Percentiles rank a stretch among this genome's conserved stretches.
phyloP scores from a whole-genome alignment of 2,329 filamentous ascomycete species.

The Calonectria fujianensis region DNA sequence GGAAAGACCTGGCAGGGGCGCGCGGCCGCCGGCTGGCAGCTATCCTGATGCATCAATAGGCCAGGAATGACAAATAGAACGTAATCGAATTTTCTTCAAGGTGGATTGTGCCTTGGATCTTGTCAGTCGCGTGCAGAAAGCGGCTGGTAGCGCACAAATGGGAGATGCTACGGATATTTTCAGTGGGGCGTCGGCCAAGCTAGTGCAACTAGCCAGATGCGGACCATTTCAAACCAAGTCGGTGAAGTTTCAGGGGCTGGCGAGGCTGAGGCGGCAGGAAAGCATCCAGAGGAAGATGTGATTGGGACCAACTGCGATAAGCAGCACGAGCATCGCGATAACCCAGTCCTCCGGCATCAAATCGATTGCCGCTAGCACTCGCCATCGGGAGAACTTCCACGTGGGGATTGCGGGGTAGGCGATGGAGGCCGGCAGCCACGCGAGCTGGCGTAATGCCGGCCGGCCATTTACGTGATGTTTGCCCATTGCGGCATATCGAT shows the following conservation, averaged over 20 bases:
- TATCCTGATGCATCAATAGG: not conserved
- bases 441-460: not conserved
- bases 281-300: not conserved
- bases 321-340: not conserved
- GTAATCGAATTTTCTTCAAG: not conserved
- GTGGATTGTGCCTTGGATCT: not conserved
- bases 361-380: not conserved
- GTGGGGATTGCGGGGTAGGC: conserved; percentile 1
- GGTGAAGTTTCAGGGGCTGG: not conserved
- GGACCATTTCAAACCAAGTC: not conserved
- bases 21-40: not conserved
- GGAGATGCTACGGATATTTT: not conserved
- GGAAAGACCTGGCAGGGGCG: not conserved
- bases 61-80: not conserved
- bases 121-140: not conserved
- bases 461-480: not conserved
- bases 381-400: not conserved
- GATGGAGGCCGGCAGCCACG: not conserved
- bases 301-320: not conserved
- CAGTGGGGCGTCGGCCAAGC: not conserved
- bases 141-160: not conserved
- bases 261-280: not conserved
- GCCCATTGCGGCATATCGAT: conserved; percentile 2
- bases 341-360: not conserved
- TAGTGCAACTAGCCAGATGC: not conserved